Base-by-base conservation (phyloP, 106 monocot genomes). In the Dendrobium catenatum region DNA sequence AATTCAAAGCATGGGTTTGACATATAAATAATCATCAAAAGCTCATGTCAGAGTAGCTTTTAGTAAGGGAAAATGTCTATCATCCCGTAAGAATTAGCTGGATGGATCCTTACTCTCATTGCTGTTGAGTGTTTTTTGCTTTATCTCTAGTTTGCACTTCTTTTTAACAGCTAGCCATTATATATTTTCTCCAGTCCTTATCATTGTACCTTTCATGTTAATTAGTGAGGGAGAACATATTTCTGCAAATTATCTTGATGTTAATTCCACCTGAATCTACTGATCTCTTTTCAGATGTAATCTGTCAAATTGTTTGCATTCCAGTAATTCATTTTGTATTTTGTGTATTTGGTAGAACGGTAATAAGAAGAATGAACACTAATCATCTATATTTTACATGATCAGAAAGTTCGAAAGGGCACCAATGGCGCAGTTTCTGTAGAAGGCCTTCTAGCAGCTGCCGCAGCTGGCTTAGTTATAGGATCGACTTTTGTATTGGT, bases 361-460 rank as follows among this genome's bases (percentile, higher is more conserved):
- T 26, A 24, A 64, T 64, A 2, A 64, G 24, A 61, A 61, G 59
- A 64, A 64, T 7, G 7, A 64, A 24, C 9, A 22, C 24, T 15
- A 64, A 64, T 64, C 64, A 64, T 64, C 26, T 64, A 64, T 46
- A 64, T 58, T 72, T 75, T 17, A 55, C 44, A 29, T 81, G 33
- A 77, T 78, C 85, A 96, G 96, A 86, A 77, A 77, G 96, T 96
- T 47, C 81, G 78, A 41, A 96, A 90, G 84, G 96, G 93, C 27
- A 94, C 91, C 79, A 96, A 96, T 86, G 96, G 96, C 76, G 93
- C 83, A 27, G 90, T 96, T 31, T 90, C 93, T 22, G 3, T 80
- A 75, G 80, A 89, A 76, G 94, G 94, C 61, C 81, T 94, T 79
- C 5, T 83, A 68, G 96, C 96, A 73, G 88, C 96, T 27, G 86